Percentiles rank a stretch among this genome's conserved stretches.
These are phyloP conservation scores for Piper betle DNA, from an alignment of 164 flowering plant species.

Conservation along the genomic window DNA sequence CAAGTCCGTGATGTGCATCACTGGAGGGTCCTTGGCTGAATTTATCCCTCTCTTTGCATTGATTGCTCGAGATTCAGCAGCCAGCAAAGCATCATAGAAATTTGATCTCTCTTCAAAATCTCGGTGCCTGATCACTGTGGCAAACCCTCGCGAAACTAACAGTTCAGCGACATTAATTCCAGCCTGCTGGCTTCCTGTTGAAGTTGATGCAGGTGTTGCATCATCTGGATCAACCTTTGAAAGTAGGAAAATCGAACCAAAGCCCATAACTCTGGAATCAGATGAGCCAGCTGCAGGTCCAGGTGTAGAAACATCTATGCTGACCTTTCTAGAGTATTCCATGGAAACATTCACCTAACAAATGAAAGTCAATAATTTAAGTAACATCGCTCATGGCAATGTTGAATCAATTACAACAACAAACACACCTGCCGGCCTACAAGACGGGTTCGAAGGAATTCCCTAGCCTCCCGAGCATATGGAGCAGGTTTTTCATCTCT, in stretches of 20 bases:
- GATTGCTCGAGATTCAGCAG: constrained; percentile 83
- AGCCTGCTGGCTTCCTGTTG: constrained; percentile 32
- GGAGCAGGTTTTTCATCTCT: constrained; percentile 72
- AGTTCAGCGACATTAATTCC: constrained; percentile 76
- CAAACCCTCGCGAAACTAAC: constrained; percentile 79
- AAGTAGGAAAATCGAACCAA: constrained; percentile 78
- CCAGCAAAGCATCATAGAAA: constrained; percentile 75
- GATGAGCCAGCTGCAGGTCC: constrained; percentile 29
- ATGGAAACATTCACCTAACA: constrained; percentile 76
- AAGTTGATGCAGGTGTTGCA: constrained; percentile 24
- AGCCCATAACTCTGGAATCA: constrained; percentile 90
- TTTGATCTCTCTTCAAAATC: constrained; percentile 98
- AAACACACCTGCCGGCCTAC: constrained; percentile 66
- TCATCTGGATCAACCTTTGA: constrained; percentile 51
- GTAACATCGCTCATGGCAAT: not conserved
- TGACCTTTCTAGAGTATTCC: constrained; percentile 90
- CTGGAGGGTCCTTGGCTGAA: constrained; percentile 81
- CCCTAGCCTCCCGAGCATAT: constrained; percentile 92
- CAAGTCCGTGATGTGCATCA: constrained; percentile 72
- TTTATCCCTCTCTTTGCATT: constrained; percentile 77
- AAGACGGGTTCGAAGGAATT: constrained; percentile 71
- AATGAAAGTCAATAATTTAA: not conserved
- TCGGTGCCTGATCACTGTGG: constrained; percentile 65
- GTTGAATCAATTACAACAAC: not conserved
- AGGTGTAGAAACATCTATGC: constrained; percentile 36